These are phyloP conservation scores for Fraxinus ornus DNA, from an alignment of 305 asterid genomes.

Conservation along the genomic window DNA sequence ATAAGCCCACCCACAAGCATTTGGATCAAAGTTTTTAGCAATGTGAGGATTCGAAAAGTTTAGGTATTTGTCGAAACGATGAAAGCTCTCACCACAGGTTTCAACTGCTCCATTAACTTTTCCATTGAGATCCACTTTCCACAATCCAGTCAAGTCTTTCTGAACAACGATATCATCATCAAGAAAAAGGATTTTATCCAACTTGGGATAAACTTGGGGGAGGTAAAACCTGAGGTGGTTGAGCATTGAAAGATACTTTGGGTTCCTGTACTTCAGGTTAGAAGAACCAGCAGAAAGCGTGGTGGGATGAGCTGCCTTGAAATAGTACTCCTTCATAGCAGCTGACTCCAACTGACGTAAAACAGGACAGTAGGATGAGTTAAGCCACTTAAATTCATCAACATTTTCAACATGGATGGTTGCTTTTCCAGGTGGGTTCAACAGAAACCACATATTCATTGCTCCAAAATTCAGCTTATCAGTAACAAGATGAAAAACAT, in stretches of 20 bases:
- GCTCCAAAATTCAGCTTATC: constrained; percentile 98
- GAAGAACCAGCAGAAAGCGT: constrained; percentile 86
- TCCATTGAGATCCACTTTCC: constrained; percentile 83
- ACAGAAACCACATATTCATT: constrained; percentile 98
- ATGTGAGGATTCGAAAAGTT: constrained; percentile 96
- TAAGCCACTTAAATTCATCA: constrained; percentile 95
- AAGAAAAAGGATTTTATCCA: constrained; percentile 92
- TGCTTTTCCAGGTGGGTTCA: constrained; percentile 98
- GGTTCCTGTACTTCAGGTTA: constrained; percentile 93
- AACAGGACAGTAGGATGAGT: constrained; percentile 91
- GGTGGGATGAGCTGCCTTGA: constrained; percentile 96
- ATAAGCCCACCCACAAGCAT: constrained; percentile 99
- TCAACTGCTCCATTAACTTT: constrained; percentile 99
- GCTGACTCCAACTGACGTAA: constrained; percentile 89
- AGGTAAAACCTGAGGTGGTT: constrained; percentile 96
- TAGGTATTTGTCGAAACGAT: constrained; percentile 92
- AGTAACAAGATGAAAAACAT: constrained; percentile 94
- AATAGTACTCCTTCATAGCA: constrained; percentile 95
- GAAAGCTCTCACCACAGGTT: constrained; percentile 97
- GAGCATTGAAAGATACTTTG: constrained; percentile 97
- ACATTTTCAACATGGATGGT: constrained; percentile 95
- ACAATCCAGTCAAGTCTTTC: constrained; percentile 91
- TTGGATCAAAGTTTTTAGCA: constrained; percentile 83
- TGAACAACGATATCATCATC: constrained; percentile 98
- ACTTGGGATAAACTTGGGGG: constrained; percentile 92